Percentiles rank a stretch among this genome's conserved stretches.
These are phyloP conservation scores for Ziziphus jujuba DNA, from an alignment of 306 rosid species.

Conservation along the genomic window DNA sequence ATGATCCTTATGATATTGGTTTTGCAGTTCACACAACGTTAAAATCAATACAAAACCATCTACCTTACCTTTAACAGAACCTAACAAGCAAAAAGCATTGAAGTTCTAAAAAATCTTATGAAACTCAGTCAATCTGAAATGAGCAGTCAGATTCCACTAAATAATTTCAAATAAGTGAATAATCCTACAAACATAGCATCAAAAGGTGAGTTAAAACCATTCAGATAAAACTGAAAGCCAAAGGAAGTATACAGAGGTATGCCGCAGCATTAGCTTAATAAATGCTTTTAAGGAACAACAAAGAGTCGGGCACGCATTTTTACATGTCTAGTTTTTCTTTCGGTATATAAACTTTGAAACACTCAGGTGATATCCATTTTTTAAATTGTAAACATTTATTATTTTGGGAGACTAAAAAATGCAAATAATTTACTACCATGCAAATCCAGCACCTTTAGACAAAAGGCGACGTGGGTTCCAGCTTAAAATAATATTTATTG, in stretches of 20 bases:
- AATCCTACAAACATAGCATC: neutral
- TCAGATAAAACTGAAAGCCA: neutral
- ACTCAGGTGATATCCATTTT: neutral
- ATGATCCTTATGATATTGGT: neutral
- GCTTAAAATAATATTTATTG: slow-evolving; percentile 23
- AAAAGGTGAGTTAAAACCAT: neutral
- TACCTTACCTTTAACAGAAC: neutral
- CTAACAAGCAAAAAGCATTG: neutral
- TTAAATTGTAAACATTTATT: neutral
- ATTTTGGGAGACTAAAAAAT: no score
- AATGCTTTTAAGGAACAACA: no score
- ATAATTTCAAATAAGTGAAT: neutral
- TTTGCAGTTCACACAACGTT: neutral
- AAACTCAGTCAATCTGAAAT: neutral
- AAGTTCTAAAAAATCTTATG: neutral
- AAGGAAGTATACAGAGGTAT: no score
- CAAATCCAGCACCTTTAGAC: slow-evolving; percentile 24
- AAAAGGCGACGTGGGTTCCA: slow-evolving; percentile 27
- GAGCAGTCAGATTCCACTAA: neutral
- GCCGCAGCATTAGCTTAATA: no score
- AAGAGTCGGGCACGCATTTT: no score
- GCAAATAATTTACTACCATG: slow-evolving; percentile 15
- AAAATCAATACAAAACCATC: neutral
- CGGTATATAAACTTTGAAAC: no score
- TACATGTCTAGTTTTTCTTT: no score